Base-by-base conservation (phyloP, 768 basidiomycete species). In the Russula brevipes region DNA sequence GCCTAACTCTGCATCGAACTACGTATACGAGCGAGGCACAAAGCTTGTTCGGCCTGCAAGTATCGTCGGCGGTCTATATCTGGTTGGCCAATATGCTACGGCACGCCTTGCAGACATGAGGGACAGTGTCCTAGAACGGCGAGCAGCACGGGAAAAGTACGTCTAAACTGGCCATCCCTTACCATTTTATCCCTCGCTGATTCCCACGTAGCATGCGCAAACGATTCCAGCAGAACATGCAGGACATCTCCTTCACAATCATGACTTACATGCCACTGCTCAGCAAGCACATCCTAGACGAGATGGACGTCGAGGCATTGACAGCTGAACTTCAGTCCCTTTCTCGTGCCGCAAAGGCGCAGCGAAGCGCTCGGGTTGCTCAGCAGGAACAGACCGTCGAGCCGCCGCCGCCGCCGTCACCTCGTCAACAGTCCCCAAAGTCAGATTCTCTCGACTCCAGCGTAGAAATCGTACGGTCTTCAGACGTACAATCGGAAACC, bases 221-320 rank as follows among this genome's bases (percentile, higher is more conserved):
- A 51, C 79, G 93, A 41, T 95, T 92, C 72, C 78, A 80, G 39
- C 85, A 89, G 65, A 91, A 86, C 31, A 86, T 89, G 67, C 84
- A 90, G 62, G 87, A 94, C 69, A 79, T 83, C 30, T 83, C 87
- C 7, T 95, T 85, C 70, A 92, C 88, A 0, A 77, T 88, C 53
- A 83, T 88, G 71, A 85, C 87, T 0, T 78, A 88, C 45, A 73
- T 91, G 17, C 85, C 87, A 2, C 85, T 86, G 1, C 79, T 92
- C 17, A 80, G 83, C 6, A 75, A 80, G 14, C 84, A 86, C 64
- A 78, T 93, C 12, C 73, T 88, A n/a, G 76, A 79, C 30, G 83
- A 82, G 36, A 87, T 93, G 83, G 85, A 93, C 66, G 87, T 93
- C 17, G 91, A 93, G 66, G 77, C 77, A 0, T 74, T 90, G 12